Evolutionary conservation across 345 rosid genomes (phyloP), one percentile per base, ranked within the genome.

Genomic region (Pistacia integerrima): DNA sequence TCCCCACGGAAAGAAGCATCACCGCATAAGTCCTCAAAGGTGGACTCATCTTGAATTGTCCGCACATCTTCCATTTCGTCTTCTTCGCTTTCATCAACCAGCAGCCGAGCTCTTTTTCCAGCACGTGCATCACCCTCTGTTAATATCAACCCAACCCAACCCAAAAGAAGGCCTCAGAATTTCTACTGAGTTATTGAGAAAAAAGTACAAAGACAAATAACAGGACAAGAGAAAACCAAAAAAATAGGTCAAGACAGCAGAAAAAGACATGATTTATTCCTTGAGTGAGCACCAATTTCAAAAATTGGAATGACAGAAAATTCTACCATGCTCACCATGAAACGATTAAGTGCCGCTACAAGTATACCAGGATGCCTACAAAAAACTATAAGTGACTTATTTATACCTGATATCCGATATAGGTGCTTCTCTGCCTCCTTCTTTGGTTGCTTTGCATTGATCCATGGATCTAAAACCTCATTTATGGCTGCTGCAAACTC

Each of bases 401-500:
- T 41, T 82, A 82, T 85, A 97, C 99, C 99, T 84, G 92, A 84
- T 81, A 86, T 93, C 72, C 91, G 84, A 85, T 90, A 91, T n/a
- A 86, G 80, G 72, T 78, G 93, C 84, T 90, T 90, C 69, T 93
- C 99, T 22, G 74, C 82, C 74, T 93, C 98, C 79, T 89, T 96
- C 90, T 88, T 92, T 64, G 99, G 97, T 88, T 91, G 99, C 85
- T 91, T 92, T 38, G 90, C 91, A 84, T 79, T 87, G 82, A 97
- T 89, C 99, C 99, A 97, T 16, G 98, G 94, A 85, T 97, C 99
- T 80, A 97, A 81, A 76, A 93, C 97, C 87, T 97, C 99, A 78
- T 94, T 97, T 82, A 92, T 88, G 70, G 97, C 97, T 44, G 97
- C 95, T 81, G 99, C 92, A 85, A 97, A 94, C 79, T 94, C 99